Evolutionary conservation across 139 green algal genomes (phyloP), one percentile per base, ranked within the genome.

Genomic region (Chlamydomonas asymmetrica): DNA sequence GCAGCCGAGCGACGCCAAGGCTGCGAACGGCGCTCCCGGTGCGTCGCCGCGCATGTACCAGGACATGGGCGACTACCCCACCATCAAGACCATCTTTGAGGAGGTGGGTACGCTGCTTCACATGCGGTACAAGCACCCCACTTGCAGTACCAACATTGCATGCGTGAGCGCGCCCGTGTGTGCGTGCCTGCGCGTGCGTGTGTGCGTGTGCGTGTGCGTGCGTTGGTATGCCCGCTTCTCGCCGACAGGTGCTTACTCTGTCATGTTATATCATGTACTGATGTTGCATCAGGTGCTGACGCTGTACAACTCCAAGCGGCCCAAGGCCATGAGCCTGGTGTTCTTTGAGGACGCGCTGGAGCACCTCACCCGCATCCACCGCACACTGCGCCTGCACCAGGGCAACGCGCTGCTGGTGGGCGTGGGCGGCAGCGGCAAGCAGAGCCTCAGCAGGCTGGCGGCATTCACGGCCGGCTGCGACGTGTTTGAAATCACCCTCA

Each of bases 401-500:
- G 92, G 92, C 76, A 93, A 93, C 66, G 80, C 85, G 20, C 83
- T 97, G 80, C 82, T 97, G n/a, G 85, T 97, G n/a, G 92, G 92
- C 45, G 92, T 97, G 37, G 92, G 91, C 37, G 92, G 93, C 79
- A 88, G 71, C 68, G 93, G 93, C 80, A 96, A 95, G 86, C 89
- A 94, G 84, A 89, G 68, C 66, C 77, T 95, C 43, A 79, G 65
- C 7, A 56, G 69, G 34, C 76, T 87, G 38, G 87, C 87, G 8
- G 82, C 90, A 5, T 93, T 85, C 84, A 87, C 82, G 0, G 86
- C 89, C 10, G 85, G 86, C 35, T 94, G 87, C 75, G 86, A 84
- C 23, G 88, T 95, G 20, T 97, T 96, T 82, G 90, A 95, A 59
- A 95, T 97, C 82, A 95, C 88, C 7, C 84, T 97, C 2, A 95